Evolutionary conservation across 768 basidiomycete genomes (phyloP).

Genomic region (Chalciporus chontae): DNA sequence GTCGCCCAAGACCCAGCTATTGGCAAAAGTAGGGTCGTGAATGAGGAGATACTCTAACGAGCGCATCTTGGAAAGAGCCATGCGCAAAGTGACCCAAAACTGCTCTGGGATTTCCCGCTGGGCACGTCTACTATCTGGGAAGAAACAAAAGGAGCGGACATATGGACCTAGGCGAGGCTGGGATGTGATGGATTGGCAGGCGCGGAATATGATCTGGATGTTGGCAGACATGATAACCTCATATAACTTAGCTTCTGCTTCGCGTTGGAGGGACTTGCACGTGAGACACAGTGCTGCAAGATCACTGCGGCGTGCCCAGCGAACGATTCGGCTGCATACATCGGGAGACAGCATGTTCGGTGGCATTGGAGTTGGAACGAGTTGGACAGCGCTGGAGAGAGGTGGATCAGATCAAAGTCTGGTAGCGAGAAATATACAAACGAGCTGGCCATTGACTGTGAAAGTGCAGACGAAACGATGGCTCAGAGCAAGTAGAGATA

Average conservation of each 20-base stretch:
- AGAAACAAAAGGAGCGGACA: conserved; percentile 44
- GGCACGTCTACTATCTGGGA: conserved; percentile 29
- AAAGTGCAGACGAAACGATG: no score
- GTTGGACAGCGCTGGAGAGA: neutral
- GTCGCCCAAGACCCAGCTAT: conserved; percentile 47
- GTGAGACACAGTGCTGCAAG: conserved; percentile 43
- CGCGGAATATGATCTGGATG: conserved; percentile 32
- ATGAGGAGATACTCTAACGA: conserved; percentile 45
- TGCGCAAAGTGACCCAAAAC: conserved; percentile 46
- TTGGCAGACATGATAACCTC: conserved; percentile 38
- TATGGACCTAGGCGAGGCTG: conserved; percentile 36
- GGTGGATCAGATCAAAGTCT: neutral
- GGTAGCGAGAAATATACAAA: no score
- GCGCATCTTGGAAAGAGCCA: conserved; percentile 40
- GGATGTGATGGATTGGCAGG: conserved; percentile 37
- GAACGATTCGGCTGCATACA: conserved; percentile 40
- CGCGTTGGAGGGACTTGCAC: conserved; percentile 44
- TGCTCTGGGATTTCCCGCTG: conserved; percentile 23
- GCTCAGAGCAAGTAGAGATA: no score
- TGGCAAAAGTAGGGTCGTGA: conserved; percentile 35
- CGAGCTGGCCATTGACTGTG: no score
- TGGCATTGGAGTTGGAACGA: conserved; percentile 12
- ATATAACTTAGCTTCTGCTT: conserved; percentile 49
- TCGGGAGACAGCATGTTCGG: conserved; percentile 36
- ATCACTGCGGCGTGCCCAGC: conserved; percentile 34